phyloP scores from a whole-genome alignment of 345 rosid species.

The Balakata baccata region DNA sequence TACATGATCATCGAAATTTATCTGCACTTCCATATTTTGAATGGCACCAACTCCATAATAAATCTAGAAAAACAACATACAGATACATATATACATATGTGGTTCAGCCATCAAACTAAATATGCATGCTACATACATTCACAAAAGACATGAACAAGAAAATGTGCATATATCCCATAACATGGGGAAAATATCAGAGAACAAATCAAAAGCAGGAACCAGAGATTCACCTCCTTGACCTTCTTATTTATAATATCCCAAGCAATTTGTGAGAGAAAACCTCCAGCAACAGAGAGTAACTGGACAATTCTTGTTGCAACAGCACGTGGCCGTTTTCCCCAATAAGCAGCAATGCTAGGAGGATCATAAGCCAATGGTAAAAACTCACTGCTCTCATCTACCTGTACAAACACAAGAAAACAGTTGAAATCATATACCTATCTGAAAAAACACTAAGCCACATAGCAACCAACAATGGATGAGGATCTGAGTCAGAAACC shows the following conservation, averaged over 20 bases:
- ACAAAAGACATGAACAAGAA: too few relatives aligned
- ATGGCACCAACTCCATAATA: neutral
- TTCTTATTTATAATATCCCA: slow-evolving; percentile 75
- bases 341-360: slow-evolving; percentile 71
- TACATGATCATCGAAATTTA: neutral
- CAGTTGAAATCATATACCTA: slow-evolving; percentile 1
- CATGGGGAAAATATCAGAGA: neutral
- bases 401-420: slow-evolving; percentile 35
- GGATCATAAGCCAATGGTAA: slow-evolving; percentile 91
- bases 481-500: neutral
- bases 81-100: neutral
- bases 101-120: neutral
- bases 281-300: slow-evolving; percentile 85
- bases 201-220: neutral
- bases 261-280: slow-evolving; percentile 77
- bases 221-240: slow-evolving; percentile 67
- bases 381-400: slow-evolving; percentile 88
- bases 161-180: neutral
- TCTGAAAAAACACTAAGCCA: neutral
- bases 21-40: neutral
- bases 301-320: slow-evolving; percentile 82
- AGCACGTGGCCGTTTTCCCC: slow-evolving; percentile 97
- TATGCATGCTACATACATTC: neutral
- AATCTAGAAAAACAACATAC: neutral
- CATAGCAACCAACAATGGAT: slow-evolving; percentile 10